A percentile compares a stretch with the other conserved stretches of the same genome.
Conservation (phyloP, 768 basidiomycete species). For the Leccinum subtestaceum region DNA sequence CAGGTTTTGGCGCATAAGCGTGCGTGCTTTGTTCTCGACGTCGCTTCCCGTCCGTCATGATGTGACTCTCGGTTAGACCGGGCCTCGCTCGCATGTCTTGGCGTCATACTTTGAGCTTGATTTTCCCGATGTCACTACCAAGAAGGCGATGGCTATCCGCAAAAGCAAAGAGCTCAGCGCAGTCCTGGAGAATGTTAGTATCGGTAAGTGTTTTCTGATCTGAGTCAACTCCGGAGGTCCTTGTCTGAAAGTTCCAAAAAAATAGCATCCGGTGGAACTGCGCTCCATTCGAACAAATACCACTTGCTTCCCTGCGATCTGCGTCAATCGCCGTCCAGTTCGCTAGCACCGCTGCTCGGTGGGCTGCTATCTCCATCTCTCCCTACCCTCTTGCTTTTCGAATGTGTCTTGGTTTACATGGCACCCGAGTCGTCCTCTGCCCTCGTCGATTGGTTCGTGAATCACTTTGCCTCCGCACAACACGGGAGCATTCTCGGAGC, state of each 20-base stretch:
- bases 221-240: background rate
- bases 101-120: slow-evolving; percentile 83
- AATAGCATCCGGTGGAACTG: slow-evolving; percentile 37
- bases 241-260: slow-evolving; percentile 1
- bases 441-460: slow-evolving; percentile 72
- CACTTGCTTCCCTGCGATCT: slow-evolving; percentile 79
- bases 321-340: slow-evolving; percentile 50
- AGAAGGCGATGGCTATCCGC: slow-evolving; percentile 78
- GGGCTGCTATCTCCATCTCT: slow-evolving; percentile 49
- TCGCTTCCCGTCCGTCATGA: slow-evolving; percentile 12
- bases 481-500: slow-evolving; percentile 40
- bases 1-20: slow-evolving; percentile 87
- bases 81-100: slow-evolving; percentile 47
- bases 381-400: slow-evolving; percentile 86
- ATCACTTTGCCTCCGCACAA: slow-evolving; percentile 39
- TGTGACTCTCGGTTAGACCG: slow-evolving; percentile 45
- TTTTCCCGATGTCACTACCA: slow-evolving; percentile 79
- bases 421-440: slow-evolving; percentile 52
- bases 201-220: slow-evolving; percentile 13
- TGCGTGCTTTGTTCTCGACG: slow-evolving; percentile 38
- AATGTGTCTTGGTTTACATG: slow-evolving; percentile 93
- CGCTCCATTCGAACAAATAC: slow-evolving; percentile 19
- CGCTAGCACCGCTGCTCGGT: slow-evolving; percentile 38
- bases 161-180: slow-evolving; percentile 48
- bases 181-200: slow-evolving; percentile 12